A percentile compares a stretch with the other conserved stretches of the same genome.
These are phyloP conservation scores for Diutina scorzettiae DNA, from an alignment of 1,139 yeast genomes.

Conservation along the genomic window DNA sequence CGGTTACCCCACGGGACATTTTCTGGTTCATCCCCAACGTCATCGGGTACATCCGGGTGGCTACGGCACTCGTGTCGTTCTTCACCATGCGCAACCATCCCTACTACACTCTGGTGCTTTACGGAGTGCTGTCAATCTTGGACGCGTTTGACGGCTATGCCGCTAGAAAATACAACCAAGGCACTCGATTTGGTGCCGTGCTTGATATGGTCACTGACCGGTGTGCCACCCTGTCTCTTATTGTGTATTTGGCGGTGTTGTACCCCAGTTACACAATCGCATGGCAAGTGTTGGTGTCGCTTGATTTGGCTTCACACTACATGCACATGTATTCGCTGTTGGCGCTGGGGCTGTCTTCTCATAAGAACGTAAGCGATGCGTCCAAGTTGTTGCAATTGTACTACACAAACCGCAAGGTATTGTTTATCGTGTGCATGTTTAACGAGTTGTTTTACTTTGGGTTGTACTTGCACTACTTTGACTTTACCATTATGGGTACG, in stretches of 20 bases:
- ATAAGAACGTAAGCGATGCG: conserved; percentile 69
- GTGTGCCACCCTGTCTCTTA: conserved; percentile 86
- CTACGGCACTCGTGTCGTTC: conserved; percentile 72
- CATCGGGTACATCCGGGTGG: conserved; percentile 77
- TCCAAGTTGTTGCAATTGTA: conserved; percentile 68
- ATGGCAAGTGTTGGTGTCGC: conserved; percentile 79
- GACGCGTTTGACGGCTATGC: conserved; percentile 98
- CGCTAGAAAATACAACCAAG: conserved; percentile 81
- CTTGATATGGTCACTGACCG: conserved; percentile 98
- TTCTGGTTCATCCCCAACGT: conserved; percentile 79
- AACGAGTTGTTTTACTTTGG: conserved; percentile 92
- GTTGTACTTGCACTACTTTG: conserved; percentile 62
- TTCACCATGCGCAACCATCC: conserved; percentile 79
- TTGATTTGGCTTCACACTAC: conserved; percentile 92
- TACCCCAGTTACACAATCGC: conserved; percentile 55
- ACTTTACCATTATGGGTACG: conserved; percentile 58
- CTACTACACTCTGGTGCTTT: conserved; percentile 57
- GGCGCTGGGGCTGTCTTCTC: conserved; percentile 66
- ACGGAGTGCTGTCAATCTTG: conserved; percentile 78
- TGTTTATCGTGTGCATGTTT: conserved; percentile 82
- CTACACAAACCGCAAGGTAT: conserved; percentile 73
- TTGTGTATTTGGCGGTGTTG: conserved; percentile 71
- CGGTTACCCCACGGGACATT: conserved; percentile 35
- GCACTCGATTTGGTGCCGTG: conserved; percentile 90
- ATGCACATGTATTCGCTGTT: conserved; percentile 98